phyloP scores from a whole-genome alignment of 176 grass and related monocot genomes.

The Triticum turgidum region DNA sequence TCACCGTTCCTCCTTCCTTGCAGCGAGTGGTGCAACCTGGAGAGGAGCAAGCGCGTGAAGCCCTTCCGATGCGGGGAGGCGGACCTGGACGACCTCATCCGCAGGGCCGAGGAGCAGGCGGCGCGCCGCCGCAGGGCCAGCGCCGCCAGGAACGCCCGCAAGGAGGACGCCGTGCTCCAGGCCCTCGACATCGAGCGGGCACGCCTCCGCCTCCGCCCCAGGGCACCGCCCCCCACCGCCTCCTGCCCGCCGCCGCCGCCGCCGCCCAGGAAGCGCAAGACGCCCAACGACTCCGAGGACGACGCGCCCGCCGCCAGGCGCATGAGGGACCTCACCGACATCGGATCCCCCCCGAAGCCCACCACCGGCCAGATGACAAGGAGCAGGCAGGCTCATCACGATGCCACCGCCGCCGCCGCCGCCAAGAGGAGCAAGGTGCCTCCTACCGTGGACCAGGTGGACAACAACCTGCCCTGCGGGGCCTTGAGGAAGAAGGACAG shows the following conservation, averaged over 20 bases:
- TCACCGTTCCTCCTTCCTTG: not conserved
- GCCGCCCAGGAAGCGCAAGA: slow-evolving; percentile 46
- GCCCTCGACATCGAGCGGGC: slow-evolving; percentile 46
- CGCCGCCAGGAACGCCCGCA: slow-evolving; percentile 42
- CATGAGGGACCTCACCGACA: slow-evolving; percentile 74
- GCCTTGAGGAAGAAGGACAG: slow-evolving; percentile 59
- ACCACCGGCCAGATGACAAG: slow-evolving; percentile 25
- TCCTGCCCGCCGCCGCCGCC: not conserved
- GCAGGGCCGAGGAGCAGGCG: slow-evolving; percentile 27
- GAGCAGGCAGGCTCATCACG: slow-evolving; percentile 28
- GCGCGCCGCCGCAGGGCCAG: not conserved
- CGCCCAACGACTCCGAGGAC: slow-evolving; percentile 73
- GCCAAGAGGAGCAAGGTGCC: slow-evolving; percentile 42
- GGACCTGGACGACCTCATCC: slow-evolving; percentile 44
- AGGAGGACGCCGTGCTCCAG: slow-evolving; percentile 56
- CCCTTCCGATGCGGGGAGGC: slow-evolving; percentile 72
- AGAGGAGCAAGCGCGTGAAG: slow-evolving; percentile 63
- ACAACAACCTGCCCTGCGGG: slow-evolving; percentile 35
- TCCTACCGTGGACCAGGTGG: slow-evolving; percentile 25
- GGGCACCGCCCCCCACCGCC: too few relatives aligned
- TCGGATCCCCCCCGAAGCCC: slow-evolving; percentile 13
- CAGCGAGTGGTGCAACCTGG: slow-evolving; percentile 74
- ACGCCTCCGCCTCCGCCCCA: not conserved
- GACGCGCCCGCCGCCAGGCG: slow-evolving; percentile 36
- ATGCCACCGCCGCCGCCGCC: slow-evolving; percentile 4